These are phyloP conservation scores for Colletotrichum incanum DNA, from an alignment of 2,329 filamentous ascomycete species.

Conservation along the genomic window DNA sequence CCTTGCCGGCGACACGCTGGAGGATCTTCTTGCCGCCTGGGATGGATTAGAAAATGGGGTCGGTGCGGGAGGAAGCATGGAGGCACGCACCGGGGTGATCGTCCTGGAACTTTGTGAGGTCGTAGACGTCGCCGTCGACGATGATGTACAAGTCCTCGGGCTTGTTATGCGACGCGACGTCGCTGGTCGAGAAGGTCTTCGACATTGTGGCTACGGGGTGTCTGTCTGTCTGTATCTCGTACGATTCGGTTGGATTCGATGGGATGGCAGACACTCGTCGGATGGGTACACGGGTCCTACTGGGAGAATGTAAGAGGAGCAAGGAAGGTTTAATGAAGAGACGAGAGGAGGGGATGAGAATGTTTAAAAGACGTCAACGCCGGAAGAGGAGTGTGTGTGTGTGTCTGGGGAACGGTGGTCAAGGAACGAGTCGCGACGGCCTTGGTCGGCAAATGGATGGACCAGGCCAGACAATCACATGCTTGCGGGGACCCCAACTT, in stretches of 20 bases:
- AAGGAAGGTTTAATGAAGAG: slow-evolving; percentile 3
- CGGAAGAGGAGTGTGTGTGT: neutral
- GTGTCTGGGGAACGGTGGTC: slow-evolving; percentile 29
- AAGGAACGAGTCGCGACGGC: slow-evolving; percentile 42
- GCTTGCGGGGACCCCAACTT: slow-evolving; percentile 17
- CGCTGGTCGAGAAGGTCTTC: slow-evolving; percentile 85
- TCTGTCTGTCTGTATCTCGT: slow-evolving; percentile 22
- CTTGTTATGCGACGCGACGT: slow-evolving; percentile 95
- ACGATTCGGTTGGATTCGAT: slow-evolving; percentile 9
- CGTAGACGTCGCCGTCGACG: slow-evolving; percentile 96
- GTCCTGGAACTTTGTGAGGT: slow-evolving; percentile 90
- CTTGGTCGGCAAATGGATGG: slow-evolving; percentile 37
- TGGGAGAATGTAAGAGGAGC: slow-evolving; percentile 15
- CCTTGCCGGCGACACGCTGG: slow-evolving; percentile 75
- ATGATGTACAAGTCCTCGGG: slow-evolving; percentile 88
- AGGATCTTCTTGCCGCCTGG: slow-evolving; percentile 77
- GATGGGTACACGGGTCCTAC: neutral
- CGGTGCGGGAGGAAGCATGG: neutral
- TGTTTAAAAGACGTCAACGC: slow-evolving; percentile 34
- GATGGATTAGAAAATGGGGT: neutral
- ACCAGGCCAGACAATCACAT: slow-evolving; percentile 38
- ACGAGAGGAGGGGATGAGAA: slow-evolving; percentile 18
- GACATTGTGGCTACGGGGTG: slow-evolving; percentile 75
- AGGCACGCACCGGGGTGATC: slow-evolving; percentile 80
- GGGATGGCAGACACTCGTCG: slow-evolving; percentile 4